Conservation (phyloP, 2,329 filamentous ascomycete genomes). For the Dothideomycetes sp. region DNA sequence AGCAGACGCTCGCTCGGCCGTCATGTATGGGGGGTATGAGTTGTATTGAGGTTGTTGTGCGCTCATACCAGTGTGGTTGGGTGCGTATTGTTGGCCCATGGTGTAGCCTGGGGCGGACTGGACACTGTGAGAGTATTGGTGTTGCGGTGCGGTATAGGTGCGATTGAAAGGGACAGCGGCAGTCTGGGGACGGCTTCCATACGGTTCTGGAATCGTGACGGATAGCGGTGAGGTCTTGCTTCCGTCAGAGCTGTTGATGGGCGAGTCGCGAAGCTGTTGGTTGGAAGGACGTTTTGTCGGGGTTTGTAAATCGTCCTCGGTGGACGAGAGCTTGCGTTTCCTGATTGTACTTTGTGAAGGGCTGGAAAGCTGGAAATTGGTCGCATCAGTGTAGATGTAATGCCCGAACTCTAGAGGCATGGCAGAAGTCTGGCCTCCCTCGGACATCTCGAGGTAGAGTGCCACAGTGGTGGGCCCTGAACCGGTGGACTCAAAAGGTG, state of each 20-base stretch:
- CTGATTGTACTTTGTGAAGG: slow-evolving; percentile 30
- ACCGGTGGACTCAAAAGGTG: slow-evolving; percentile 49
- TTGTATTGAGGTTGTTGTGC: slow-evolving; percentile 14
- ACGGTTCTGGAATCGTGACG: slow-evolving; percentile 8
- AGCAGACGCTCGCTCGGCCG: slow-evolving; percentile 28
- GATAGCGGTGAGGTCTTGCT: slow-evolving; percentile 10
- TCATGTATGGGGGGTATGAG: slow-evolving; percentile 34
- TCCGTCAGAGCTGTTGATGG: slow-evolving; percentile 7
- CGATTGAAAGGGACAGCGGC: slow-evolving; percentile 17
- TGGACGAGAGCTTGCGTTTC: slow-evolving; percentile 46
- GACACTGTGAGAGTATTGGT: slow-evolving; percentile 14
- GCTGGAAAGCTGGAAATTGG: slow-evolving; percentile 21
- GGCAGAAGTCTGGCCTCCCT: slow-evolving; percentile 25
- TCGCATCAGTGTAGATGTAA: slow-evolving; percentile 48
- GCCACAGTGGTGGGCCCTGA: slow-evolving; percentile 46
- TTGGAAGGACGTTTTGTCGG: slow-evolving; percentile 26
- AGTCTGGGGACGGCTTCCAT: slow-evolving; percentile 9
- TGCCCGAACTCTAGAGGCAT: slow-evolving; percentile 42
- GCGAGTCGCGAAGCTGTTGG: slow-evolving; percentile 21
- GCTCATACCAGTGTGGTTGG: slow-evolving; percentile 5
- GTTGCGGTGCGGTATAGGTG: slow-evolving; percentile 27
- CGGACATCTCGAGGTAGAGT: slow-evolving; percentile 49
- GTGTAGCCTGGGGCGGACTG: slow-evolving; percentile 9
- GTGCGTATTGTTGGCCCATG: neutral
- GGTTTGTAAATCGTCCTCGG: slow-evolving; percentile 30